Evolutionary conservation across 2,329 filamentous ascomycete species (phyloP).

Genomic region (Harringtonia aguacate): DNA sequence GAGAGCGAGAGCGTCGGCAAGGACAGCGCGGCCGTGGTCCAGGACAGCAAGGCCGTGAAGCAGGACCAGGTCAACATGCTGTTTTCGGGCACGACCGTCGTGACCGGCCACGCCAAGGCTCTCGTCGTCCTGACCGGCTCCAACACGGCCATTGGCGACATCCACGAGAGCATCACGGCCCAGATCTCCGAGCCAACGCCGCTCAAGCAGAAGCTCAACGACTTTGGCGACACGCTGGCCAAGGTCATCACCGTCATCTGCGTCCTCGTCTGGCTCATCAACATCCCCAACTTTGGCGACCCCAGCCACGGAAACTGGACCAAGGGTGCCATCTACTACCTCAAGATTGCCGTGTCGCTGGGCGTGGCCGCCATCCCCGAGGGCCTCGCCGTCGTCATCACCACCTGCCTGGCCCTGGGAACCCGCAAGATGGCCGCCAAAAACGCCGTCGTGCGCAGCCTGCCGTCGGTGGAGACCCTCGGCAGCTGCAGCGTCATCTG

Average conservation of each 20-base stretch:
- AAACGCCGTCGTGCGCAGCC: slow-evolving; percentile 90
- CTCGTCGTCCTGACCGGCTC: slow-evolving; percentile 83
- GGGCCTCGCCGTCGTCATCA: slow-evolving; percentile 95
- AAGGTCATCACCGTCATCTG: slow-evolving; percentile 99
- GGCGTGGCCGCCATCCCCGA: slow-evolving; percentile 97
- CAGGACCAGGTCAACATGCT: slow-evolving; percentile 98
- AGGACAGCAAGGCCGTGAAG: slow-evolving; percentile 78
- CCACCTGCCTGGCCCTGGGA: slow-evolving; percentile 91
- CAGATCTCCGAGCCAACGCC: slow-evolving; percentile 97
- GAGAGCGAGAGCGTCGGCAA: slow-evolving; percentile 97
- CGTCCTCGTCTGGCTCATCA: slow-evolving; percentile 94
- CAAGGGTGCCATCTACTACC: slow-evolving; percentile 97
- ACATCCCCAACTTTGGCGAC: slow-evolving; percentile 94
- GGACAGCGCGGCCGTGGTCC: slow-evolving; percentile 53
- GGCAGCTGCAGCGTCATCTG: slow-evolving; percentile 99
- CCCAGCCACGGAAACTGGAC: slow-evolving; percentile 86
- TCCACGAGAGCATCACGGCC: slow-evolving; percentile 95
- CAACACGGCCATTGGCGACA: slow-evolving; percentile 92
- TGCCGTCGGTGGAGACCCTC: slow-evolving; percentile 94
- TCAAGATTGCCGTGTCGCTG: slow-evolving; percentile 97
- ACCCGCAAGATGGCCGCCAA: slow-evolving; percentile 98
- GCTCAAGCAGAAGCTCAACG: slow-evolving; percentile 96
- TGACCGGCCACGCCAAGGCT: slow-evolving; percentile 84
- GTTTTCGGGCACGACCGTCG: slow-evolving; percentile 96
- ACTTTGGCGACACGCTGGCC: slow-evolving; percentile 90